Evolutionary conservation across 306 rosid species (phyloP).

Genomic region (Senna siamea): DNA sequence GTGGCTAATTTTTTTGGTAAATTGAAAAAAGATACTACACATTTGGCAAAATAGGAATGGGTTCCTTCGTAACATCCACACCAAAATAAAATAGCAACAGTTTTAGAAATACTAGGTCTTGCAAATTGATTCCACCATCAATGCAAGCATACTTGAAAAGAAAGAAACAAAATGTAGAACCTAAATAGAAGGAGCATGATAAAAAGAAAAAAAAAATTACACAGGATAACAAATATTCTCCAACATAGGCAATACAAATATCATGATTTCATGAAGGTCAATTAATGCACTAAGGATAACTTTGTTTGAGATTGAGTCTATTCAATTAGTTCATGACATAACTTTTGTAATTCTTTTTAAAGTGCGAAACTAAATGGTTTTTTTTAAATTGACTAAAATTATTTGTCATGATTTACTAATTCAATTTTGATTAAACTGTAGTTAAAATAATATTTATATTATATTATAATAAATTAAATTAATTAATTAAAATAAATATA

Average conservation of each 20-base stretch:
- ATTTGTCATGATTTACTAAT: too few relatives aligned
- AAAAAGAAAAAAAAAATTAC: not conserved
- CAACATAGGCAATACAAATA: constrained; percentile 12
- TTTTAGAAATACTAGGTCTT: constrained; percentile 99
- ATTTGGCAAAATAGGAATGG: constrained; percentile 95
- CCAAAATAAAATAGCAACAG: constrained; percentile 99
- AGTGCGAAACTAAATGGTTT: too few relatives aligned
- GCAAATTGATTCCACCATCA: constrained; percentile 40
- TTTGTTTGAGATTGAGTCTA: too few relatives aligned
- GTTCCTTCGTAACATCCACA: constrained; percentile 97
- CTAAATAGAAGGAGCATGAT: not conserved
- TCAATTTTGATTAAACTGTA: too few relatives aligned
- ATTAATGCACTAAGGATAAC: constrained; percentile 4
- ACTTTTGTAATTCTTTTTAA: too few relatives aligned
- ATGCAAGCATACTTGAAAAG: constrained; percentile 13
- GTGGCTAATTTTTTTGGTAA: too few relatives aligned
- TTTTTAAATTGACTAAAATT: too few relatives aligned
- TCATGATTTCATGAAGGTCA: constrained; percentile 21
- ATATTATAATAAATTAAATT: too few relatives aligned
- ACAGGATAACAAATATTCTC: constrained; percentile 6
- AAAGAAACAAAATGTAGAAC: constrained; percentile 17
- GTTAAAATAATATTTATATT: too few relatives aligned
- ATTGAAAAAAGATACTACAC: too few relatives aligned
- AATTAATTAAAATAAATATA: too few relatives aligned
- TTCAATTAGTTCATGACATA: too few relatives aligned